phyloP scores from a whole-genome alignment of 2,329 filamentous ascomycete species.

The Plenodomus lindquistii region DNA sequence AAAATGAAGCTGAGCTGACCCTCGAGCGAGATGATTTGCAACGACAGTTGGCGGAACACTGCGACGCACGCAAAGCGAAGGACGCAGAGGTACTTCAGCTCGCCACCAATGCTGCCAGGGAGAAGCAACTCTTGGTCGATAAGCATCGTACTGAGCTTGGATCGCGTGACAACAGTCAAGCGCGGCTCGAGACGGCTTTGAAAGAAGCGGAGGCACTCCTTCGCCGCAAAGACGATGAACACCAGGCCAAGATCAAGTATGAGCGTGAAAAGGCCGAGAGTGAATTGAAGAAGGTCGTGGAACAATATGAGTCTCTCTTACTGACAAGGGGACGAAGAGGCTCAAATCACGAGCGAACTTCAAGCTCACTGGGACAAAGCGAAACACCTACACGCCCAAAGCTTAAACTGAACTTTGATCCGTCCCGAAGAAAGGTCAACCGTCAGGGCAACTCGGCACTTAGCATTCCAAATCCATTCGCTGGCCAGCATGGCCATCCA shows the following conservation, averaged over 20 bases:
- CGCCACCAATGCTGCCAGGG: neutral
- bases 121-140: constrained; percentile 4
- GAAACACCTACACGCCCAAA: neutral
- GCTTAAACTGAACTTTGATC: constrained; percentile 5
- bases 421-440: constrained; percentile 23
- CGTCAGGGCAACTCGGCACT: constrained; percentile 19
- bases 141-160: constrained; percentile 9
- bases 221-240: constrained; percentile 12
- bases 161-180: constrained; percentile 11
- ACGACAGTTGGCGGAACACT: constrained; percentile 11
- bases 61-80: constrained; percentile 4
- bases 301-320: neutral
- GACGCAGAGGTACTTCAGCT: constrained; percentile 9
- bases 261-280: constrained; percentile 13
- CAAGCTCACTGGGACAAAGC: neutral
- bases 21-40: constrained; percentile 16
- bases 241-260: constrained; percentile 15
- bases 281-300: constrained; percentile 1
- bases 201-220: constrained; percentile 19
- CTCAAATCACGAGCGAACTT: neutral
- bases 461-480: neutral
- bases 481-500: neutral
- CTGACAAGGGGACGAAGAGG: neutral
- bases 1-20: constrained; percentile 5
- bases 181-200: constrained; percentile 9